Evolutionary conservation across 805 yeast genomes (phyloP).

Genomic region (Kregervanrija fluxuum): DNA sequence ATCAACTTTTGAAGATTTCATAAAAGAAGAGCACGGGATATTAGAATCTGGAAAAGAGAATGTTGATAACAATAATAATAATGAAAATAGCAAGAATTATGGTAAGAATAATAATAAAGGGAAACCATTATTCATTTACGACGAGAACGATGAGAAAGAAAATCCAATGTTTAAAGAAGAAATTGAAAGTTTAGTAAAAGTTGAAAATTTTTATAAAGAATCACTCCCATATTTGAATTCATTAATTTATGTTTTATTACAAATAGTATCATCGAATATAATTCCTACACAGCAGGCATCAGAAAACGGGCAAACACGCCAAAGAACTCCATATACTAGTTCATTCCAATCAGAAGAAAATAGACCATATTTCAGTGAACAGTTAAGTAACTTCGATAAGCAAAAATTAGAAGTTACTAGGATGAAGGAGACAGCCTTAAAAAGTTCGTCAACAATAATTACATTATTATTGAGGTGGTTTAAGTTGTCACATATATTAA

Average conservation of each 20-base stretch:
- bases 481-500: conserved; percentile 67
- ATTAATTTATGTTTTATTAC: conserved; percentile 54
- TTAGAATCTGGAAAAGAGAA: conserved; percentile 34
- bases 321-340: conserved; percentile 7
- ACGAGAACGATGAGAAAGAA: conserved; percentile 22
- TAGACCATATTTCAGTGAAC: conserved; percentile 10
- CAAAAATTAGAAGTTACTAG: conserved; percentile 48
- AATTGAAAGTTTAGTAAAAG: conserved; percentile 39
- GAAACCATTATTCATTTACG: conserved; percentile 12
- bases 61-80: conserved; percentile 6
- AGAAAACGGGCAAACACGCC: conserved; percentile 18
- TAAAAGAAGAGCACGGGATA: conserved; percentile 48
- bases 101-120: neutral
- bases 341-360: conserved; percentile 4
- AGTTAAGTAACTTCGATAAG: conserved; percentile 18
- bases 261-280: conserved; percentile 50
- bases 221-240: conserved; percentile 54
- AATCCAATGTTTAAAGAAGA: conserved; percentile 32
- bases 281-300: conserved; percentile 15
- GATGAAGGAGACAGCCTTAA: conserved; percentile 56
- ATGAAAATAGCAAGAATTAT: too few species aligned
- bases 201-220: conserved; percentile 52
- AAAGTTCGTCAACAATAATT: conserved; percentile 50
- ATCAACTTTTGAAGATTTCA: conserved; percentile 62
- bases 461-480: conserved; percentile 64